A percentile compares a stretch with the other conserved stretches of the same genome.
Conservation (phyloP, 2,329 filamentous ascomycete genomes). For the Anisogramma anomala region DNA sequence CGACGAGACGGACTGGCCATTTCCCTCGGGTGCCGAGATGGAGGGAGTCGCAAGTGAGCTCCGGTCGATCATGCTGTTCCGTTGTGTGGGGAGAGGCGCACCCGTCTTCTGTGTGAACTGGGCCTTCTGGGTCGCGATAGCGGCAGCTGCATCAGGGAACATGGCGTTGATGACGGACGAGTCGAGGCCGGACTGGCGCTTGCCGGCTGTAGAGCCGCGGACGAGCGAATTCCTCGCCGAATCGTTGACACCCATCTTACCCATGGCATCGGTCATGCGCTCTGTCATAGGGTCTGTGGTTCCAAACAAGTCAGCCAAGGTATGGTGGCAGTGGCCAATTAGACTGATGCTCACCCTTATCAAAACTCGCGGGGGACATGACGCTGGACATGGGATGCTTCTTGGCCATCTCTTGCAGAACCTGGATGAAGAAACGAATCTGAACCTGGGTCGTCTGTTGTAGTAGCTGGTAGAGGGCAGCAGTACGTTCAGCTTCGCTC, state of each 20-base stretch:
- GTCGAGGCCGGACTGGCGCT: slow-evolving; percentile 91
- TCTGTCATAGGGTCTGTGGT: slow-evolving; percentile 86
- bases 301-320: slow-evolving; percentile 13
- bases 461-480: slow-evolving; percentile 84
- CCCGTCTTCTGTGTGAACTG: slow-evolving; percentile 95
- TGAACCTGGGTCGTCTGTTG: slow-evolving; percentile 99
- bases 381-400: slow-evolving; percentile 95
- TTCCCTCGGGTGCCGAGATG: slow-evolving; percentile 58
- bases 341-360: slow-evolving; percentile 59
- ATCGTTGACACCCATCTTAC: slow-evolving; percentile 71
- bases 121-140: slow-evolving; percentile 96
- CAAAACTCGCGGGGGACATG: slow-evolving; percentile 87
- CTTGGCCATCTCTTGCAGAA: slow-evolving; percentile 97
- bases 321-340: no score
- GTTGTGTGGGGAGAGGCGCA: slow-evolving; percentile 77
- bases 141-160: slow-evolving; percentile 96
- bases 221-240: slow-evolving; percentile 76
- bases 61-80: slow-evolving; percentile 78
- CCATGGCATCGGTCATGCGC: slow-evolving; percentile 91
- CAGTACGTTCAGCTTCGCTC: slow-evolving; percentile 91
- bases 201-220: slow-evolving; percentile 66
- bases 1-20: slow-evolving; percentile 57
- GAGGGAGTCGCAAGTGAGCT: slow-evolving; percentile 62
- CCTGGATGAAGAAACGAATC: slow-evolving; percentile 97
- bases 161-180: slow-evolving; percentile 91